phyloP scores from a whole-genome alignment of 2,329 filamentous ascomycete species.

The Dothiorella sarmentorum region DNA sequence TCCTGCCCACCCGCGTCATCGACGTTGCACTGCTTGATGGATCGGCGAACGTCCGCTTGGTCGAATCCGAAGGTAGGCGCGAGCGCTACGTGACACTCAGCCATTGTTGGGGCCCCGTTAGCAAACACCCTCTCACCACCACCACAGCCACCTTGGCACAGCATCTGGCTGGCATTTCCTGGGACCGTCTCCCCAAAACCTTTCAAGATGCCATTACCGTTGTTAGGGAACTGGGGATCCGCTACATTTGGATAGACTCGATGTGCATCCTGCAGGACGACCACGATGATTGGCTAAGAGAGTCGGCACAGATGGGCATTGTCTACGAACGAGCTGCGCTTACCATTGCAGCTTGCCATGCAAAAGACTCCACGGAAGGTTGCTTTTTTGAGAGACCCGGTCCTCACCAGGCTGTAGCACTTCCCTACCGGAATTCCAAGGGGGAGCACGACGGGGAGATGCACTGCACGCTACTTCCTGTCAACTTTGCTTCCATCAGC shows the following conservation, averaged over 20 bases:
- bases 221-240: constrained; percentile 4
- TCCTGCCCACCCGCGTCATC: constrained; percentile 25
- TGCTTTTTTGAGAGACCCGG: constrained; percentile 10
- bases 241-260: constrained; percentile 24
- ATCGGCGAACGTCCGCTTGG: constrained; percentile 21
- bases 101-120: constrained; percentile 25
- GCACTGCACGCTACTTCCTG: constrained; percentile 20
- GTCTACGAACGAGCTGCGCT: constrained; percentile 15
- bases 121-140: constrained; percentile 26
- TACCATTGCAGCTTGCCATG: constrained; percentile 13
- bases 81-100: constrained; percentile 20
- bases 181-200: constrained; percentile 17
- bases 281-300: constrained; percentile 11
- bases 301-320: constrained; percentile 16
- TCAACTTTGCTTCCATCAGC: constrained; percentile 22
- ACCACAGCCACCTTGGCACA: constrained; percentile 20
- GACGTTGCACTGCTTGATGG: constrained; percentile 21
- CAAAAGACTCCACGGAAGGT: constrained; percentile 1
- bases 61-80: constrained; percentile 19
- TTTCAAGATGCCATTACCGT: constrained; percentile 20
- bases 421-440: constrained; percentile 20
- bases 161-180: constrained; percentile 22
- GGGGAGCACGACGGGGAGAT: constrained; percentile 20
- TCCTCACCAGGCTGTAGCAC: constrained; percentile 17
- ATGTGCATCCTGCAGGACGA: constrained; percentile 23